Base-by-base conservation (phyloP, 352 stramenopile species). In the Globisporangium ultimum region DNA sequence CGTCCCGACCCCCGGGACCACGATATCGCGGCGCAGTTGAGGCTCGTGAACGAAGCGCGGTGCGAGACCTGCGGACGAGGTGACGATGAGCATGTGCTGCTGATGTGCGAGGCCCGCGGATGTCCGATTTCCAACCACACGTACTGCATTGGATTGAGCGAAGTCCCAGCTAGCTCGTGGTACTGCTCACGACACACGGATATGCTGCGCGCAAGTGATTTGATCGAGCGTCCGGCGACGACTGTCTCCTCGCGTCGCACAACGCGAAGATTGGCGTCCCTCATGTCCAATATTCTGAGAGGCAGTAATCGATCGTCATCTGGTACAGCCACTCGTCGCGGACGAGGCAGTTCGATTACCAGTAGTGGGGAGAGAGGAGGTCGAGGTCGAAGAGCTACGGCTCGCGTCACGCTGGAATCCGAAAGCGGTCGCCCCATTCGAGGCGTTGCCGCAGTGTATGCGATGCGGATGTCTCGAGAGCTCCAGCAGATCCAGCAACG, bases 41-140 rank as follows among this genome's bases (percentile, higher is more conserved):
- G 70, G 10, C 70, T 93, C 14, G 78, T 92, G 11, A 89, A 87
- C 58, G 70, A 91, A 56, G 78, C 84, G 20, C 72, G 78, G 11
- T 95, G 85, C 58, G 70, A 87, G 49, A 63, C 76, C 42, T 95
- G 85, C 47, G 81, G 85, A 11, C 81, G 79, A 41, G 85, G 79
- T 18, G 81, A 95, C 22, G 77, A 93, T 47, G 85, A 91, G 58
- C 82, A 91, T 49, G 78, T 92, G 67, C 63, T 95, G 42, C 66
- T 95, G 21, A 64, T 95, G 66, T 95, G 85, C 48, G 84, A 93
- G 40, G 78, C 71, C 10, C 67, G 75, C 0, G 67, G 70, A n/a
- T 95, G 85, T 49, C 66, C 74, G n/a, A 60, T 79, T 34, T 66
- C 80, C 4, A 81, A 68, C 45, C 85, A 95, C 60, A 95, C 83